Conservation (phyloP, 371 early-diverging fungal genomes). For the Circinella umbellata region DNA sequence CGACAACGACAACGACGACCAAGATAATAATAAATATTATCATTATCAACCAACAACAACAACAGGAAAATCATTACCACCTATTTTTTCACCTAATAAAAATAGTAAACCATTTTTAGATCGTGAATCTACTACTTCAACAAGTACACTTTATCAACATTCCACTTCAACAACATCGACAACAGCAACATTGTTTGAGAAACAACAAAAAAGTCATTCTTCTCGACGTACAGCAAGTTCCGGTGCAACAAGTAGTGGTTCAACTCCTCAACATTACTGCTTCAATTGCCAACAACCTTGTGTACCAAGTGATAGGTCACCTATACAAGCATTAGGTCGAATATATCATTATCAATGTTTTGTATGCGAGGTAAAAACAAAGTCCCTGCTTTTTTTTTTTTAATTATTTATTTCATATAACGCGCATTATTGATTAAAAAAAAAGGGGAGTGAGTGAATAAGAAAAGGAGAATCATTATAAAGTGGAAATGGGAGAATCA, state of each 20-base stretch:
- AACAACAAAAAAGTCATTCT: slow-evolving; percentile 5
- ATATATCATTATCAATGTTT: slow-evolving; percentile 25
- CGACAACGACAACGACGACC: neutral
- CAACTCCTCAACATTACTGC: slow-evolving; percentile 18
- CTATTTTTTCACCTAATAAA: slow-evolving; percentile 1
- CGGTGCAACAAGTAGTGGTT: neutral
- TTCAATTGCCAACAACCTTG: slow-evolving; percentile 15
- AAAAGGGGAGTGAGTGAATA: neutral
- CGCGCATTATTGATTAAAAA: too few relatives aligned
- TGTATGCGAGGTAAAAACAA: slow-evolving; percentile 25
- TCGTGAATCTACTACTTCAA: neutral
- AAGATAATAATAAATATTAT: neutral
- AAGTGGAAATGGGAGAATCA: too few relatives aligned
- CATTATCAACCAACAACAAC: neutral
- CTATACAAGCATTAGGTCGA: slow-evolving; percentile 18
- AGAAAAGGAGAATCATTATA: neutral
- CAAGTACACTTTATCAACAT: slow-evolving; percentile 5
- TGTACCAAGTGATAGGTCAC: slow-evolving; percentile 15
- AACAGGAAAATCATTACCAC: neutral
- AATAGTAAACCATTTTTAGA: neutral
- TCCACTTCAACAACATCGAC: slow-evolving; percentile 2
- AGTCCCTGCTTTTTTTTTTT: slow-evolving; percentile 4
- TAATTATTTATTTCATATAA: neutral
- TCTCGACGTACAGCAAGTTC: slow-evolving; percentile 14
- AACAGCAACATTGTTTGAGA: neutral